Evolutionary conservation across 805 yeast genomes (phyloP).

Genomic region (Lipomyces kockii): DNA sequence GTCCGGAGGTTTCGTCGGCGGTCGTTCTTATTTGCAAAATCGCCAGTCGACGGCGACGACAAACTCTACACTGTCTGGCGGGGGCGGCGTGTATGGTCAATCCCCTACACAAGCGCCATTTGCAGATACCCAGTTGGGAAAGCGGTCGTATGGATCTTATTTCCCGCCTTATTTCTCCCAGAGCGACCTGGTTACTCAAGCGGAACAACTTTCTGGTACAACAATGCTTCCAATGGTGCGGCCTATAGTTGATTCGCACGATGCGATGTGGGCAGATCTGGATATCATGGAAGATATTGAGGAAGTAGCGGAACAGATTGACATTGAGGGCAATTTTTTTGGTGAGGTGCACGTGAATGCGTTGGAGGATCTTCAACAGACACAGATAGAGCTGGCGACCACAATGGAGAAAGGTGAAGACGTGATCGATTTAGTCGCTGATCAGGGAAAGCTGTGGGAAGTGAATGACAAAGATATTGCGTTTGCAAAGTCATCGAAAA

Average conservation of each 20-base stretch:
- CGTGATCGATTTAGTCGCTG: slow-evolving; percentile 38
- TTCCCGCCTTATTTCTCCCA: slow-evolving; percentile 11
- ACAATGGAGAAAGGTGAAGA: slow-evolving; percentile 47
- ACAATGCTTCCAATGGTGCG: slow-evolving; percentile 10
- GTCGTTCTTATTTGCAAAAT: not conserved
- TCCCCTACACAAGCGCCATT: slow-evolving; percentile 5
- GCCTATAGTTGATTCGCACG: slow-evolving; percentile 58
- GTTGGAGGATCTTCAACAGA: slow-evolving; percentile 56
- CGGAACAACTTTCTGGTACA: slow-evolving; percentile 25
- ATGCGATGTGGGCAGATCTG: slow-evolving; percentile 83
- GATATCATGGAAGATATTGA: slow-evolving; percentile 83
- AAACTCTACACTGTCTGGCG: slow-evolving; percentile 6
- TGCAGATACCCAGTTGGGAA: slow-evolving; percentile 1
- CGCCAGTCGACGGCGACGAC: slow-evolving; percentile 13
- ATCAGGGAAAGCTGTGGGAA: slow-evolving; percentile 37
- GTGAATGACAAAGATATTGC: slow-evolving; percentile 31
- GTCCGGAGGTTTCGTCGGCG: not conserved
- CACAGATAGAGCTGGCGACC: slow-evolving; percentile 58
- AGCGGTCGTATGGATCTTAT: slow-evolving; percentile 5
- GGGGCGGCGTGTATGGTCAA: not conserved
- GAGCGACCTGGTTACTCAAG: slow-evolving; percentile 17
- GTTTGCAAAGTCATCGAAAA: slow-evolving; percentile 26
- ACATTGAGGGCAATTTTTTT: slow-evolving; percentile 45
- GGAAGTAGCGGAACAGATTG: slow-evolving; percentile 54
- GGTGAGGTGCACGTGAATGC: slow-evolving; percentile 55